Conservation (phyloP, 176 grass and related monocot genomes). For the Saccharum officinarum region DNA sequence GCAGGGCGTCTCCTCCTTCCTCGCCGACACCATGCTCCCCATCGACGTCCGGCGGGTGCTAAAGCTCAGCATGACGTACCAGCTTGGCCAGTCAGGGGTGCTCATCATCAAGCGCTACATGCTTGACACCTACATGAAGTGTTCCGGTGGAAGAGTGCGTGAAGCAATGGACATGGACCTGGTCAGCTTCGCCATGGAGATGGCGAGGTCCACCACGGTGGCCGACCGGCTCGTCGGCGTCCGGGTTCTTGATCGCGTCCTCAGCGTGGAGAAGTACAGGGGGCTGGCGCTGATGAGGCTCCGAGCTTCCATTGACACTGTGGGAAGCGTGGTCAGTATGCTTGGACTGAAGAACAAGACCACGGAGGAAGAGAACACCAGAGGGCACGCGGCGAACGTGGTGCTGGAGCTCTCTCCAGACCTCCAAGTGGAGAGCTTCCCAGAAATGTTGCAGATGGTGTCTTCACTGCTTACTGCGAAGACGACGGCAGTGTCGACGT, state of each 20-base stretch:
- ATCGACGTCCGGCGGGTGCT: neutral
- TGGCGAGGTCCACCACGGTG: neutral
- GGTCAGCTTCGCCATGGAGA: neutral
- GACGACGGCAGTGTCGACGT: neutral
- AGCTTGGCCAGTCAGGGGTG: neutral
- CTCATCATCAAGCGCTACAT: neutral
- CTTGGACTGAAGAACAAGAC: neutral
- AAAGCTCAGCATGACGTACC: neutral
- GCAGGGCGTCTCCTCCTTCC: neutral
- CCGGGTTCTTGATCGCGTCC: neutral
- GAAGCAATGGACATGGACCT: neutral
- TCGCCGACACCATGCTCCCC: neutral
- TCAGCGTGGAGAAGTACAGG: neutral
- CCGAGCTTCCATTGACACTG: neutral
- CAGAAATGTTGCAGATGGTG: neutral
- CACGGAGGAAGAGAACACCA: neutral
- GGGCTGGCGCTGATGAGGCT: slow-evolving; percentile 1
- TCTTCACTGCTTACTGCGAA: neutral
- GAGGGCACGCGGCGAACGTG: neutral
- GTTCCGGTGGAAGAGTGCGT: neutral
- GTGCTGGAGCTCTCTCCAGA: neutral
- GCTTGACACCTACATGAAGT: neutral
- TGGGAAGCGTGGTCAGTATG: neutral
- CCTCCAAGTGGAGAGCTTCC: neutral
- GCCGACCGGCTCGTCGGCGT: neutral